Base-by-base conservation (phyloP, 495 filamentous ascomycete species). In the Annulohypoxylon nitens region DNA sequence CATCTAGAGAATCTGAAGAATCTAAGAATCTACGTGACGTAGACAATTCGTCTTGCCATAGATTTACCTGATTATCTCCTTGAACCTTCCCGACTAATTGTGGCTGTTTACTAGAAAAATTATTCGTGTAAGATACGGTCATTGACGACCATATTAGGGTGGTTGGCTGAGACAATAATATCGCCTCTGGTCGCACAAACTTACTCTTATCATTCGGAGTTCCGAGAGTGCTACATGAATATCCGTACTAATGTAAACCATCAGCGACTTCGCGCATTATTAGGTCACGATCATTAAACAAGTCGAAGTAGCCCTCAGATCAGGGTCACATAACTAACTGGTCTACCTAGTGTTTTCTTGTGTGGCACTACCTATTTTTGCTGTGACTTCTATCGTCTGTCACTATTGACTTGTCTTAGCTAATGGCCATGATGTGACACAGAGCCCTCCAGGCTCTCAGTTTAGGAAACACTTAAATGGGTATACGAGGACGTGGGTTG, bases 371-470 rank as follows among this genome's bases (percentile, higher is more conserved):
- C 23, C 57, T 41, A 60, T 60, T 34, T 41, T 60, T 43, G 30
- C 16, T 26, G 34, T 34, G 36, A 30, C 14, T 37, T 59, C 12
- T 14, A 12, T 25, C 26, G 39, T 39, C 10, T 18, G 12, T 64
- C 62, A 14, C 62, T 30, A 65, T 50, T 18, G 16, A 59, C 45
- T 47, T 34, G 26, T 33, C 34, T 16, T 10, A 47, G 37, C 5
- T 34, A 63, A 34, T 36, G 30, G 26, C 58, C 26, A 53, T 30
- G 58, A 63, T 51, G 58, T 33, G 59, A 71, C 54, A 48, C 6
- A 37, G 36, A 54, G 16, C 6, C 25, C 33, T 54, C 53, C 37
- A 43, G 37, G 34, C 33, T 55, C 68, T 65, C 68, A 36, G 36
- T 45, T 60, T 61, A 41, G 23, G 9, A 48, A 36, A 61, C 8